Conservation (phyloP, 164 flowering plant species). For the Berberis thunbergii region DNA sequence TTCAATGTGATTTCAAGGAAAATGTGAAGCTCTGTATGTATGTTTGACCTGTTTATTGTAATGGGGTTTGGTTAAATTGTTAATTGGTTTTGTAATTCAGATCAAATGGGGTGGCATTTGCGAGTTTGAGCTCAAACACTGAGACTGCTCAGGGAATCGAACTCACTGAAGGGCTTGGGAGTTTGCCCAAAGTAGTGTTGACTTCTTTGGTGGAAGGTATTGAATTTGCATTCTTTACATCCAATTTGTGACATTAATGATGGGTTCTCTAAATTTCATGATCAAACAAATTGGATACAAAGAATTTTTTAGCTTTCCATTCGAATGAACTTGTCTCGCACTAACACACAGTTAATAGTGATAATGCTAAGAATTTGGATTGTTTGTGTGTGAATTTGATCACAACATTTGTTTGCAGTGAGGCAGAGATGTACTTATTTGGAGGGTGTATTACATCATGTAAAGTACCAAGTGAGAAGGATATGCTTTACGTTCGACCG, state of each 20-base stretch:
- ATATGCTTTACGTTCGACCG: slow-evolving; percentile 87
- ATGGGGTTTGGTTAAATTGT: too few relatives aligned
- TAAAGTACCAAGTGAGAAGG: slow-evolving; percentile 68
- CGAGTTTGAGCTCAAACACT: slow-evolving; percentile 29
- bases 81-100: neutral
- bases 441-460: slow-evolving; percentile 93
- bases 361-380: neutral
- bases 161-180: slow-evolving; percentile 58
- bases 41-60: too few relatives aligned
- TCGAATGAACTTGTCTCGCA: neutral
- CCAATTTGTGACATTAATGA: neutral
- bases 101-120: slow-evolving; percentile 36
- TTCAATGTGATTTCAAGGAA: too few relatives aligned
- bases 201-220: slow-evolving; percentile 55
- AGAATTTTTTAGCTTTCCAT: neutral
- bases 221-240: neutral
- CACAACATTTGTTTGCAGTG: slow-evolving; percentile 35
- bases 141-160: slow-evolving; percentile 32
- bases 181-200: slow-evolving; percentile 62
- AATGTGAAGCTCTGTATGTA: too few relatives aligned
- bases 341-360: neutral
- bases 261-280: neutral
- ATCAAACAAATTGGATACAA: neutral
- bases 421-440: slow-evolving; percentile 76
- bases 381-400: neutral